A percentile compares a stretch with the other conserved stretches of the same genome.
Conservation (phyloP, 495 filamentous ascomycete genomes). For the Daldinia grandis region DNA sequence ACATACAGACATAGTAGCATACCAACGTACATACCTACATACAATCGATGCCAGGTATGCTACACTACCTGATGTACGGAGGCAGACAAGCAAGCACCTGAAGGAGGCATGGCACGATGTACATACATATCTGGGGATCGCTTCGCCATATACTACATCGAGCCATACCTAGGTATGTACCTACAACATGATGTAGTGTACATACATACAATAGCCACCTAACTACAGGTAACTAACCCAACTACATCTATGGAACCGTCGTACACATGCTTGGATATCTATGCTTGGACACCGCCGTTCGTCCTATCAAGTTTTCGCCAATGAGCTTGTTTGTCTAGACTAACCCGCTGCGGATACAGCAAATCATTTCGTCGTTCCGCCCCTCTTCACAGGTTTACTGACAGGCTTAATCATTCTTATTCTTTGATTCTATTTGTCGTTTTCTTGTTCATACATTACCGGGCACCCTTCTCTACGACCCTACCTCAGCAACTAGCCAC, state of each 20-base stretch:
- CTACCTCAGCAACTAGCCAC: background rate
- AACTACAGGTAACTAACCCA: too few species aligned
- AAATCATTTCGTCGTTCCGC: slow-evolving; percentile 30
- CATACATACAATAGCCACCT: too few species aligned
- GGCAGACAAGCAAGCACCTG: background rate
- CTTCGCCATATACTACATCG: slow-evolving; percentile 29
- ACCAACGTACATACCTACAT: slow-evolving; percentile 3
- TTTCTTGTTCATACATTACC: slow-evolving; percentile 14
- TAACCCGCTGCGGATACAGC: slow-evolving; percentile 6
- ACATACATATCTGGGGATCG: slow-evolving; percentile 28
- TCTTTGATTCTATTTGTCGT: slow-evolving; percentile 8
- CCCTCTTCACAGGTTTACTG: slow-evolving; percentile 11
- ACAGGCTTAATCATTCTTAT: slow-evolving; percentile 17
- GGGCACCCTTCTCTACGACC: slow-evolving; percentile 7
- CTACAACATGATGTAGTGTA: too few species aligned
- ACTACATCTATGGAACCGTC: too few species aligned
- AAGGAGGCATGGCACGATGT: background rate
- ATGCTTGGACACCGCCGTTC: background rate
- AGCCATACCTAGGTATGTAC: too few species aligned
- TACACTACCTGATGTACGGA: slow-evolving; percentile 3
- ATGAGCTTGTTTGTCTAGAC: background rate
- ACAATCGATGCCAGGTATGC: too few species aligned
- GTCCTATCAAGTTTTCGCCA: background rate
- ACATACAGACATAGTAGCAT: background rate
- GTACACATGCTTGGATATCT: background rate